phyloP scores from a whole-genome alignment of 139 green algal species.

The Chlorella sp. region DNA sequence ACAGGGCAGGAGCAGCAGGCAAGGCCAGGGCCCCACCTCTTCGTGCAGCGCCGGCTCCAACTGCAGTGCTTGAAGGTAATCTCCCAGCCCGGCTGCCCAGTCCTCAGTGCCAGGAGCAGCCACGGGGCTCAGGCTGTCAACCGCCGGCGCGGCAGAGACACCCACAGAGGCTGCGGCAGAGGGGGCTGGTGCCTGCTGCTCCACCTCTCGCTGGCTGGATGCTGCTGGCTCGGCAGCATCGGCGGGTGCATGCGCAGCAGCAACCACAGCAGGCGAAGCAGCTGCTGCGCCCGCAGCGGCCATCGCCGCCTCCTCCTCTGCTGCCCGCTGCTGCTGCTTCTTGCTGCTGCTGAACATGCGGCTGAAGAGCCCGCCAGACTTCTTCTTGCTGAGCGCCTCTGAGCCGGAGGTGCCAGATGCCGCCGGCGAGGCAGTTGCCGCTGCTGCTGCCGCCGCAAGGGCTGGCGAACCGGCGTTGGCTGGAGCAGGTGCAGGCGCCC shows the following conservation, averaged over 20 bases:
- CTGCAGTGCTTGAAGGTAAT: not conserved
- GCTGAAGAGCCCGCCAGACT: constrained; percentile 6
- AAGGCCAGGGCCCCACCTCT: not conserved
- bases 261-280: not conserved
- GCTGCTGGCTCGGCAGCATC: not conserved
- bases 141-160: no score
- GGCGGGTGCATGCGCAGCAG: not conserved
- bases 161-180: not conserved
- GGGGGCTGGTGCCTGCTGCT: not conserved
- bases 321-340: not conserved
- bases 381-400: not conserved
- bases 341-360: constrained; percentile 29
- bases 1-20: not conserved
- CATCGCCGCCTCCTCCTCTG: not conserved
- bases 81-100: not conserved
- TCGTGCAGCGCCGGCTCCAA: constrained; percentile 4
- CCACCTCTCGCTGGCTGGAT: not conserved
- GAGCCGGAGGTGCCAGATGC: not conserved
- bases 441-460: not conserved
- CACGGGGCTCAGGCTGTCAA: not conserved
- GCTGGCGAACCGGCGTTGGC: not conserved
- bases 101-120: not conserved
- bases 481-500: not conserved
- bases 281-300: not conserved
- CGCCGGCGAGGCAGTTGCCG: not conserved